Evolutionary conservation across 2,329 filamentous ascomycete genomes (phyloP), one percentile per base, ranked within the genome.

Genomic region (Sphaerulina vaccinii): DNA sequence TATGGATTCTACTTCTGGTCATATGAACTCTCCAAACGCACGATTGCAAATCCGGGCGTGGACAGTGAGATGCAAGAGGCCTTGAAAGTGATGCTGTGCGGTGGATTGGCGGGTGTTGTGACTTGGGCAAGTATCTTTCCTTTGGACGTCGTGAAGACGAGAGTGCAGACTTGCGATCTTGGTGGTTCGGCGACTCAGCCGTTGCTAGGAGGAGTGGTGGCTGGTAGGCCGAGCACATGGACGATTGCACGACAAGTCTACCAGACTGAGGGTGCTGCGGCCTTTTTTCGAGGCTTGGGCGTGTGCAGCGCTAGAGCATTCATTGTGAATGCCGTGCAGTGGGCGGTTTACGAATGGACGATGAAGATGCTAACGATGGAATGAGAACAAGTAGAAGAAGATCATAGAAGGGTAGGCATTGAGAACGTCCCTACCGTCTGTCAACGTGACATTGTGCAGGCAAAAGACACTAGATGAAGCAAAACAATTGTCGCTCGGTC

Each of bases 1-100:
- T 97, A 96, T 71, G 92, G 91, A 0, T 96, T 96, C 70, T 97
- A 96, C 67, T 97, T 97, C 70, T 95, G 88, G 87, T 86, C 87
- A 1, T 97, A 96, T 66, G 88, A 95, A 70, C 74, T 91, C 52
- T 82, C 79, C 58, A 89, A 86, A 57, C 78, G 81, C 9, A 47
- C 48, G 8, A 35, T 60, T 13, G 49, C 52, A 3, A 37, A 71
- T 80, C 29, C 86, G 84, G 60, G 80, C 88, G n/a, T n/a, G n/a
- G 15, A 66, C 35, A 51, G 49, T 13, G 52, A 56, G 2, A 61
- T 56, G 1, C 54, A 60, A 41, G 53, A 64, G 52, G 66, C 63
- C 3, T 13, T 68, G 24, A 65, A 65, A 48, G 62, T 70, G 10
- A 73, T 97, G 5, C 70, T 96, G 1, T 95, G 90, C 62, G 92